Percentiles rank a stretch among this genome's conserved stretches.
phyloP scores from a whole-genome alignment of 495 filamentous ascomycete genomes.

The Amniculicola lignicola region DNA sequence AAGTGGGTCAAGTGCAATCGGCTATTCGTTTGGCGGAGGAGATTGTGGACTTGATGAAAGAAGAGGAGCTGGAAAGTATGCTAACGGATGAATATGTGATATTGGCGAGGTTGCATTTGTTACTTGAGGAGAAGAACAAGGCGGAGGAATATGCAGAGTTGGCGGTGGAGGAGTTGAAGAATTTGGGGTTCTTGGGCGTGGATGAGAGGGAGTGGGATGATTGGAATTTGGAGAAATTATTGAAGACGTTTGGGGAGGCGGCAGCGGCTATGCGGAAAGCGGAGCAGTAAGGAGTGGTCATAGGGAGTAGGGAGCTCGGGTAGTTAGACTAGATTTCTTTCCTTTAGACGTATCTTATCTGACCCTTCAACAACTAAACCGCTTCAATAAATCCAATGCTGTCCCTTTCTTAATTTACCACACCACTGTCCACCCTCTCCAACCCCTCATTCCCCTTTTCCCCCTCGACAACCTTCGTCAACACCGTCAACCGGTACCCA shows the following conservation, averaged over 20 bases:
- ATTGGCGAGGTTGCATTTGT: background rate
- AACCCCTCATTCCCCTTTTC: background rate
- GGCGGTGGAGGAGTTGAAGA: background rate
- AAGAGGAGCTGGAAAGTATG: background rate
- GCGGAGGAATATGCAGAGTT: background rate
- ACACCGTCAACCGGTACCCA: background rate
- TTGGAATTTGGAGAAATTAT: background rate
- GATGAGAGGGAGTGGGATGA: background rate
- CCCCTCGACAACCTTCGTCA: background rate
- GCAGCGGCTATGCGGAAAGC: too few species aligned
- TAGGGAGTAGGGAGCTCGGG: background rate
- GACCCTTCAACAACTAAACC: background rate
- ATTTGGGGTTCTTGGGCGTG: background rate
- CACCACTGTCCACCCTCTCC: background rate
- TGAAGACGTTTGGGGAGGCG: background rate
- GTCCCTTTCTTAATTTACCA: background rate
- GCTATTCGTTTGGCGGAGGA: background rate
- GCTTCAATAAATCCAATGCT: background rate
- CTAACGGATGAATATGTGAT: background rate
- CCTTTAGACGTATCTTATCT: background rate
- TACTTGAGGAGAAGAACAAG: background rate
- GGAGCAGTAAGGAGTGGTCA: too few species aligned
- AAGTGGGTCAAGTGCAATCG: background rate
- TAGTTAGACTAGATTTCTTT: background rate
- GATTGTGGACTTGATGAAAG: background rate